A percentile compares a stretch with the other conserved stretches of the same genome.
Conservation (phyloP, 2,329 filamentous ascomycete genomes). For the Hypoxylon sp. region DNA sequence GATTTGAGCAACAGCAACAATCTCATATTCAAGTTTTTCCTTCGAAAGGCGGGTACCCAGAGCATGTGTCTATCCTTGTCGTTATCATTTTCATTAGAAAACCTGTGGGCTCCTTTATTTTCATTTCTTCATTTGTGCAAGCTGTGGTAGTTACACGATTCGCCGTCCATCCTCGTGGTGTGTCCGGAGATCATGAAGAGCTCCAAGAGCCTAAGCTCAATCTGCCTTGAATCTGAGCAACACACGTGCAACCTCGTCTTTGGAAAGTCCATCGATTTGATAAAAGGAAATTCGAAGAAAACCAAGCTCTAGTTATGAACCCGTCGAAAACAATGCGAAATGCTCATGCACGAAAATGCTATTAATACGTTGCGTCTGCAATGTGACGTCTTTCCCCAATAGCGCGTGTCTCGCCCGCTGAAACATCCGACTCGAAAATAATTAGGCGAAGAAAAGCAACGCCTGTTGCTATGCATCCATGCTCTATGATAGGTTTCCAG, state of each 20-base stretch:
- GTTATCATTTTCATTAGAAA: no score
- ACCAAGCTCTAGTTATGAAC: slow-evolving; percentile 2
- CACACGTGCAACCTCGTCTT: slow-evolving; percentile 4
- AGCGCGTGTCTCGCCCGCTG: background rate
- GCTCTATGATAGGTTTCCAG: background rate
- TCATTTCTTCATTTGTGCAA: slow-evolving; percentile 2
- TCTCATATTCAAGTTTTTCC: background rate
- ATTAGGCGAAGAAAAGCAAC: slow-evolving; percentile 4
- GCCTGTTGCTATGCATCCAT: slow-evolving; percentile 9
- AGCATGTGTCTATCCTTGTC: no score
- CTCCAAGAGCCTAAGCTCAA: background rate
- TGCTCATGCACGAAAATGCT: background rate
- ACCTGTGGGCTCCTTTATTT: no score
- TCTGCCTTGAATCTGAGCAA: slow-evolving; percentile 1
- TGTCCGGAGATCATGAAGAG: slow-evolving; percentile 11
- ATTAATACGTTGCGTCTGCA: background rate
- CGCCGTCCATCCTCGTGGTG: slow-evolving; percentile 8
- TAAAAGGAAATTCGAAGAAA: no score
- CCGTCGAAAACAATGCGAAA: slow-evolving; percentile 1
- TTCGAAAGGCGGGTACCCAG: no score
- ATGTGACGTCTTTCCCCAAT: background rate
- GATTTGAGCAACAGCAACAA: background rate
- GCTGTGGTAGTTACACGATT: background rate
- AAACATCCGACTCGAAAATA: slow-evolving; percentile 1
- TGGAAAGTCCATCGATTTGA: background rate